Evolutionary conservation across 2,329 filamentous ascomycete genomes (phyloP).

Genomic region (Paracoccidioides lutzii): DNA sequence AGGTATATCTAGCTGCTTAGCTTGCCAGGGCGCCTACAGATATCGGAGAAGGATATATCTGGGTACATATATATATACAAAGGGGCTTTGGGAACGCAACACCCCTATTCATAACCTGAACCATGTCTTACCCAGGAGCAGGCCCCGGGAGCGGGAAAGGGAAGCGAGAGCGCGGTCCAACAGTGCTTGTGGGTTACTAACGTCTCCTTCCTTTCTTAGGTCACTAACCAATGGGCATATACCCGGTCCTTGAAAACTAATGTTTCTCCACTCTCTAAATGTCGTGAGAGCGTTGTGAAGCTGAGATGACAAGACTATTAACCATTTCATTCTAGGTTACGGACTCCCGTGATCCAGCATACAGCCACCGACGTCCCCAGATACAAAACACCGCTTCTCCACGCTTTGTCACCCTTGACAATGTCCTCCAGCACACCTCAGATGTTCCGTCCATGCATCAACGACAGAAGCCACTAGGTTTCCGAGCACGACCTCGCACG

Average conservation of each 20-base stretch:
- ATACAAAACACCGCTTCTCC: conserved; percentile 32
- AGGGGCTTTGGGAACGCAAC: not conserved
- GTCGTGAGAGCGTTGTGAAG: not conserved
- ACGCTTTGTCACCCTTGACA: conserved; percentile 80
- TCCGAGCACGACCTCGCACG: conserved; percentile 33
- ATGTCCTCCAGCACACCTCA: conserved; percentile 82
- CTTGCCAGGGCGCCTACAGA: not conserved
- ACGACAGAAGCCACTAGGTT: conserved; percentile 46
- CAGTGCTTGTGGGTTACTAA: conserved; percentile 28
- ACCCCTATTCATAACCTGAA: not conserved
- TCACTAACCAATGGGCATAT: not conserved
- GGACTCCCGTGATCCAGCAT: conserved; percentile 30
- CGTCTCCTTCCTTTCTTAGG: not conserved
- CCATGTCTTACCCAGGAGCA: not conserved
- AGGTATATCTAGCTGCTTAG: no score
- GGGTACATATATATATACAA: not conserved
- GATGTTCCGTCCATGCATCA: conserved; percentile 93
- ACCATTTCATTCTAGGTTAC: conserved; percentile 23
- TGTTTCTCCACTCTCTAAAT: not conserved
- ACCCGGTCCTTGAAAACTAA: not conserved
- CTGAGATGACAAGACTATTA: not conserved
- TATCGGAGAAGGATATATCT: not conserved
- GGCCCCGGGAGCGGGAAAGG: conserved; percentile 3
- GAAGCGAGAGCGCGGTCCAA: conserved; percentile 28
- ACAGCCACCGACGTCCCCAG: conserved; percentile 14